Base-by-base conservation (phyloP, 129 eudicot genomes). In the Oenanthe sinensis region DNA sequence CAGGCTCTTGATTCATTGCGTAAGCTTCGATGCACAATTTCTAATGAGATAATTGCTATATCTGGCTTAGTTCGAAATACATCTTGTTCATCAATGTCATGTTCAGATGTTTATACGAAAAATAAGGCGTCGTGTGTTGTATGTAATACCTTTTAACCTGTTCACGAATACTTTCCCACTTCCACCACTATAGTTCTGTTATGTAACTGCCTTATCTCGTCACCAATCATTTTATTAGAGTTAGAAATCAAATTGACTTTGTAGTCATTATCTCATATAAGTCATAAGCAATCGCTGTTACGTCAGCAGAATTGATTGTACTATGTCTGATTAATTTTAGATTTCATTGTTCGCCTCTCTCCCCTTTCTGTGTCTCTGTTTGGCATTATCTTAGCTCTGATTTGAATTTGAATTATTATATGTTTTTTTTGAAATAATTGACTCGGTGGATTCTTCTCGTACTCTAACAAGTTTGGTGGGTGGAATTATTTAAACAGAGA, bases 401-500 rank as follows among this genome's bases (percentile, higher is more conserved):
- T 67, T 67, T 67, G 10, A 67, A 20, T 33, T 67, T 3, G 12
- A 5, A 67, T 67, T 14, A 8, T 70, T 3, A 17, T 48, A 6
- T 78, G 3, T 65, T 26, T 37, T 44, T 44, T 16, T 14, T 6
- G 37, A 20, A 58, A 3, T 62, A 40, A 13, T 63, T 26, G 24
- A 45, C 39, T 63, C 15, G 6, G 22, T 78, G 11, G 14, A 46
- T 20, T 24, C 8, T 36, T 6, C 16, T 50, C 48, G 52, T 16
- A 14, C 1, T 28, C 47, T 74, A 24, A 73, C 48, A 36, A 58
- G 63, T 55, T 78, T 81, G 48, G 60, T 62, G 47, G 55, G 12
- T 73, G 71, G 39, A 78, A 84, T 77, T 72, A 44, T 77, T 43
- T 74, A 33, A 36, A 76, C 91, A 91, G 98, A 78, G 92, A 81